Evolutionary conservation across 306 rosid genomes (phyloP).

Genomic region (Rubus parviflorus): DNA sequence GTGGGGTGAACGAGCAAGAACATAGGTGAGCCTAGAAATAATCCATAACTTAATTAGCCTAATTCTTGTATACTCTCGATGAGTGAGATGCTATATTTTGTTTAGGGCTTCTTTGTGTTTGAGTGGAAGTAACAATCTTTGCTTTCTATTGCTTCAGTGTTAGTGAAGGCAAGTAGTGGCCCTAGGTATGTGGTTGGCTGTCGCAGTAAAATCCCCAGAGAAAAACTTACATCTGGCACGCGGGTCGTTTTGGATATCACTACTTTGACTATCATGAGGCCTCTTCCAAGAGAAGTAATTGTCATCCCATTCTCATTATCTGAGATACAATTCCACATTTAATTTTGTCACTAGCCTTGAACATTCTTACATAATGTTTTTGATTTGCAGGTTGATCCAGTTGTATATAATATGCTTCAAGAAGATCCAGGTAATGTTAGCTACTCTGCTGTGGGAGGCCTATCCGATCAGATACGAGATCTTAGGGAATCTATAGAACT

Average conservation of each 20-base stretch:
- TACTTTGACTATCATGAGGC: slow-evolving; percentile 82
- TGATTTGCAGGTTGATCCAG: slow-evolving; percentile 73
- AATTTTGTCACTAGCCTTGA: no score
- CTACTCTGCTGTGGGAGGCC: slow-evolving; percentile 92
- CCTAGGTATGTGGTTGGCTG: slow-evolving; percentile 92
- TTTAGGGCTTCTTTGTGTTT: no score
- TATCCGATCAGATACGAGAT: slow-evolving; percentile 92
- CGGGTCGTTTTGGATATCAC: slow-evolving; percentile 91
- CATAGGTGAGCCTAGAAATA: not conserved
- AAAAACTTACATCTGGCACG: slow-evolving; percentile 75
- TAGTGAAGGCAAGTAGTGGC: slow-evolving; percentile 94
- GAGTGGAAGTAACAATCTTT: no score
- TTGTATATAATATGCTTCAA: slow-evolving; percentile 88
- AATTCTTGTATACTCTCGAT: not conserved
- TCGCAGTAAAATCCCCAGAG: slow-evolving; percentile 84
- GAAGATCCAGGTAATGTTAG: slow-evolving; percentile 97
- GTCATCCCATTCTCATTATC: no score
- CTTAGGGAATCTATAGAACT: slow-evolving; percentile 86
- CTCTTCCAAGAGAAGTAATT: slow-evolving; percentile 92
- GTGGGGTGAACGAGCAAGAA: not conserved
- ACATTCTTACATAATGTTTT: no score
- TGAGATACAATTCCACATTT: not conserved
- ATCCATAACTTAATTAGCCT: not conserved
- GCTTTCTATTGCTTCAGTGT: slow-evolving; percentile 45
- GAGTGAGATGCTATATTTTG: not conserved